Evolutionary conservation across 2,329 filamentous ascomycete genomes (phyloP), one percentile per base, ranked within the genome.

Genomic region (Exophiala oligosperma): DNA sequence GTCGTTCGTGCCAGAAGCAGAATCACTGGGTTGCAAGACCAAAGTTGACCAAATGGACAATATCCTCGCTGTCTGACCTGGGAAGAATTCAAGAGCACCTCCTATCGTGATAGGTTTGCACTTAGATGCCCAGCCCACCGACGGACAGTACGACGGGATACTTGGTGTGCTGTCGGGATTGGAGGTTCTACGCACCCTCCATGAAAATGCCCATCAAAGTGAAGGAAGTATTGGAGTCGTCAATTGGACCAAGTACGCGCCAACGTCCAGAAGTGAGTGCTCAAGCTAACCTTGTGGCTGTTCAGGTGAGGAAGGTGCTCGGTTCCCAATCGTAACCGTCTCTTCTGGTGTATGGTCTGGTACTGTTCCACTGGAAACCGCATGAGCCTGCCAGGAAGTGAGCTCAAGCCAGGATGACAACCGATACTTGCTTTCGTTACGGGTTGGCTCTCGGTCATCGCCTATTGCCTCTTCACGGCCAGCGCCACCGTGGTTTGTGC

Each of bases 281-380:
- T 17, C 40, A 43, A 9, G n/a, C 40, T 43, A 43, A 43, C 21
- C 4, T 17, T 17, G 40, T 43, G 21, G 6, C 40, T 11, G 40
- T 43, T 4, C 40, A 90, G 17, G 86, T 68, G 90, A 93, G 74
- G 91, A 94, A 75, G 90, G 90, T 3, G 90, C 89, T 1, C 82
- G 90, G 0, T 93, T 93, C 64, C 89, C 89, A 1, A 85, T 85
- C 49, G 88, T 84, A 21, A 91, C 91, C 85, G 76, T 88, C 24
- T 79, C 85, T 0, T 91, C 88, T 0, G 89, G 88, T 1, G 90
- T 92, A n/a, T 93, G 90, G 89, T 84, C 88, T 0, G 88, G 79
- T 12, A 76, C 77, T 0, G 86, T 90, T 12, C 74, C 86, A 0
- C 72, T 89, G 3, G 79, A 85, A 12, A 76, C 74, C 52, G 88